These are phyloP conservation scores for Pichia membranifaciens DNA, from an alignment of 805 yeast genomes.

Conservation along the genomic window DNA sequence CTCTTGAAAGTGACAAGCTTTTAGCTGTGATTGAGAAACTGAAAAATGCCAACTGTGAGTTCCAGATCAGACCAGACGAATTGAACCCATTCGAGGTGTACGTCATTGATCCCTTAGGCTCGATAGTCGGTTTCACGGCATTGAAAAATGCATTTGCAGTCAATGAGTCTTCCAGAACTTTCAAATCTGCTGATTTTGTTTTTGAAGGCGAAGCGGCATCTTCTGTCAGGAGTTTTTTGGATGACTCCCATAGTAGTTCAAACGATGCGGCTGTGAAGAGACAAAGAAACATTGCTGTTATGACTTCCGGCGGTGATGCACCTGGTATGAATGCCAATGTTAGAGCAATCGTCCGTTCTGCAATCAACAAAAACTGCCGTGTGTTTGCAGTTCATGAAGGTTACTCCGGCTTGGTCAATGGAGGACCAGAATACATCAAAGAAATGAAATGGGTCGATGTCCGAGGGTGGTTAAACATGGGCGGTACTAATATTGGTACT, in stretches of 20 bases:
- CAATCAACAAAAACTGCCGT: constrained; percentile 58
- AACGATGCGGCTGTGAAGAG: background rate
- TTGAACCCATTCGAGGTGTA: constrained; percentile 71
- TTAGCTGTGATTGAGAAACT: constrained; percentile 34
- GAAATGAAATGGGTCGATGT: constrained; percentile 72
- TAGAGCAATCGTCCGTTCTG: constrained; percentile 64
- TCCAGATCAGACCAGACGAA: constrained; percentile 65
- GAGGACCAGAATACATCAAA: constrained; percentile 50
- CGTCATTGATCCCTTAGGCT: constrained; percentile 79
- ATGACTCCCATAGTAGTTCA: background rate
- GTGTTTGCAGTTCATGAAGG: constrained; percentile 70
- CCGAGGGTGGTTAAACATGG: constrained; percentile 60
- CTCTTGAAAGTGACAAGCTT: constrained; percentile 42
- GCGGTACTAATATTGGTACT: constrained; percentile 78
- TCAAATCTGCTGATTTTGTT: constrained; percentile 1
- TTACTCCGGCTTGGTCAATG: constrained; percentile 64
- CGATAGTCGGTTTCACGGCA: constrained; percentile 72
- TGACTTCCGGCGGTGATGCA: constrained; percentile 81
- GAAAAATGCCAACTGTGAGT: constrained; percentile 28
- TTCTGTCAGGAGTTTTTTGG: background rate
- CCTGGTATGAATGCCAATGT: constrained; percentile 80
- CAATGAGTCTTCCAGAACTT: constrained; percentile 16
- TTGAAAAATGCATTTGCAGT: constrained; percentile 46
- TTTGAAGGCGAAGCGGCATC: constrained; percentile 4
- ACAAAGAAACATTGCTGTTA: constrained; percentile 55